Evolutionary conservation across 2,329 filamentous ascomycete species (phyloP).

Genomic region (Ophiocordyceps robertsii): DNA sequence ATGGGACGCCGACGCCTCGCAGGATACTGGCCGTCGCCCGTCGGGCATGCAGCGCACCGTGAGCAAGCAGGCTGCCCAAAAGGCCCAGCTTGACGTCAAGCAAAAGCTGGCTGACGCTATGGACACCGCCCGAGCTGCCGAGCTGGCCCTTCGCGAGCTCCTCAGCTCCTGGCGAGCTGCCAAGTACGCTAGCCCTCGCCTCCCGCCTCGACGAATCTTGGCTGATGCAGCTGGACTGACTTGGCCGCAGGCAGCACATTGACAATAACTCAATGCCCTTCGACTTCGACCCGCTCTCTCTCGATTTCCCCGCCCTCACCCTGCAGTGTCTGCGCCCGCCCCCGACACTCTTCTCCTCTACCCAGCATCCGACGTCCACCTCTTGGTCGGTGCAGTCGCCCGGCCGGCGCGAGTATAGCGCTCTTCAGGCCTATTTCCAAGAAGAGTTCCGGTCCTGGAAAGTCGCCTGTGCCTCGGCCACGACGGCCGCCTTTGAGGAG

Average conservation of each 20-base stretch:
- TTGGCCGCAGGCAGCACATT: slow-evolving; percentile 33
- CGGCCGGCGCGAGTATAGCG: slow-evolving; percentile 57
- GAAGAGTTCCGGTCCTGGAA: slow-evolving; percentile 57
- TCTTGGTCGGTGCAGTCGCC: slow-evolving; percentile 77
- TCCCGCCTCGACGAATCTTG: background rate
- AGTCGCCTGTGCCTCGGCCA: slow-evolving; percentile 34
- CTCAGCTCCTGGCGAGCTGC: slow-evolving; percentile 71
- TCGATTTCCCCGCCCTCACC: slow-evolving; percentile 77
- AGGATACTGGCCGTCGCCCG: slow-evolving; percentile 21
- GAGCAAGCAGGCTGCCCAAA: slow-evolving; percentile 40
- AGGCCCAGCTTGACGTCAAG: slow-evolving; percentile 49
- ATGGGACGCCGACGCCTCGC: slow-evolving; percentile 18
- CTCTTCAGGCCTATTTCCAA: slow-evolving; percentile 52
- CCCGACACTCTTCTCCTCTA: slow-evolving; percentile 68
- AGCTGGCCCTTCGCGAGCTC: slow-evolving; percentile 74
- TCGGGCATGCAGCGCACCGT: slow-evolving; percentile 24
- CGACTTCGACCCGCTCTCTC: slow-evolving; percentile 72
- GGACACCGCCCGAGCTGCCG: slow-evolving; percentile 72
- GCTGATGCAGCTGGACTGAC: slow-evolving; percentile 4
- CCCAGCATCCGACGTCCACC: slow-evolving; percentile 61
- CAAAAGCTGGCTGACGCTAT: slow-evolving; percentile 53
- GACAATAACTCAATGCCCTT: slow-evolving; percentile 45
- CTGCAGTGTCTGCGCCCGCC: slow-evolving; percentile 71
- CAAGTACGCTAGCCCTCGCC: slow-evolving; percentile 44
- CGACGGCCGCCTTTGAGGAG: slow-evolving; percentile 36